phyloP scores from a whole-genome alignment of 305 asterid genomes.

The Solanum chacoense region DNA sequence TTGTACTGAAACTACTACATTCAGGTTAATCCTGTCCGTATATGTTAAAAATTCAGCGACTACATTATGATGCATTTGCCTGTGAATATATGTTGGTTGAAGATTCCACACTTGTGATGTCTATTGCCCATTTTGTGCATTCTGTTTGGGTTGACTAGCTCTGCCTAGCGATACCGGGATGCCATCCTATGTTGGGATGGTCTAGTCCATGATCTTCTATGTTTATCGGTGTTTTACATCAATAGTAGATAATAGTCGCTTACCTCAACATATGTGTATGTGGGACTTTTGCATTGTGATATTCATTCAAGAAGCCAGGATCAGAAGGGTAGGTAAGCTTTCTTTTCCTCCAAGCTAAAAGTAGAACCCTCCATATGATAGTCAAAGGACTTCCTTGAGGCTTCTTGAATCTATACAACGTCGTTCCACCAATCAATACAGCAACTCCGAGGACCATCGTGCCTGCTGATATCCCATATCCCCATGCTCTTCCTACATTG shows the following conservation, averaged over 20 bases:
- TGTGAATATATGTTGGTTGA: background rate
- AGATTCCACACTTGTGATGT: background rate
- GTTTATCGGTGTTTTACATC: background rate
- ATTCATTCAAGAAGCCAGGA: conserved; percentile 43
- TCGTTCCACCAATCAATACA: conserved; percentile 43
- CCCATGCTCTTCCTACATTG: conserved; percentile 76
- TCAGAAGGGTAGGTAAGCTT: conserved; percentile 32
- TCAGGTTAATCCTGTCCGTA: background rate
- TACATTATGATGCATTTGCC: background rate
- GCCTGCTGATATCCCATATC: conserved; percentile 74
- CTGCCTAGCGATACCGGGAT: background rate
- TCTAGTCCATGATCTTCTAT: background rate
- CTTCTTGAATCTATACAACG: conserved; percentile 40
- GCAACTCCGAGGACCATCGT: conserved; percentile 56
- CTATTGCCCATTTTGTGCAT: background rate
- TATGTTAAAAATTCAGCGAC: background rate
- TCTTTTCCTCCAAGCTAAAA: conserved; percentile 53
- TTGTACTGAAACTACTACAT: background rate
- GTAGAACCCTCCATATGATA: conserved; percentile 52
- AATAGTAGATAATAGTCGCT: background rate
- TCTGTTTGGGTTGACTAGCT: background rate
- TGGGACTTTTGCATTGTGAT: conserved; percentile 34
- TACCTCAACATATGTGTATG: conserved; percentile 52
- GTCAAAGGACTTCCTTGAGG: conserved; percentile 90
- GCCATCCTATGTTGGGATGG: background rate